phyloP scores from a whole-genome alignment of 352 stramenopile genomes.

The Phytophthora meadii region DNA sequence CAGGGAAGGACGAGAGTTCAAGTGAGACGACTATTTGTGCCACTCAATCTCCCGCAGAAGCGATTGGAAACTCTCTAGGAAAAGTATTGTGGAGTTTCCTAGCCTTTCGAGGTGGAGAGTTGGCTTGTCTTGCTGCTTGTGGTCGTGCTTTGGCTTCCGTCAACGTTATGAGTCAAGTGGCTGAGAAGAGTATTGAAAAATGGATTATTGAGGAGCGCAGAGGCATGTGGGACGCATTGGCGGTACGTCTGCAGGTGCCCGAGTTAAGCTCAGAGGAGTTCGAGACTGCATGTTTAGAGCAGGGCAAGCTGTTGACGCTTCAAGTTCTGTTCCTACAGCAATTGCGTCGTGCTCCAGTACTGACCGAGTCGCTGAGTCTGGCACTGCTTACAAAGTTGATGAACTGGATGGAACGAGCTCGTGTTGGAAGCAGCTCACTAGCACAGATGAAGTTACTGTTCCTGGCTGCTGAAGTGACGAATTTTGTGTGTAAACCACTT shows the following conservation, averaged over 20 bases:
- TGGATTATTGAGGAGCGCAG: slow-evolving; percentile 85
- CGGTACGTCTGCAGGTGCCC: slow-evolving; percentile 67
- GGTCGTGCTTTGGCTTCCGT: slow-evolving; percentile 83
- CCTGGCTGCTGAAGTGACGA: slow-evolving; percentile 74
- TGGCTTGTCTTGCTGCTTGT: slow-evolving; percentile 73
- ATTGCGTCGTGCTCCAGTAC: slow-evolving; percentile 56
- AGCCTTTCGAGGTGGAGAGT: slow-evolving; percentile 79
- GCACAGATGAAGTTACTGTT: slow-evolving; percentile 89
- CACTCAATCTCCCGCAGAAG: slow-evolving; percentile 45
- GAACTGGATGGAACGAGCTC: slow-evolving; percentile 75
- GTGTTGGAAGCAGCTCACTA: slow-evolving; percentile 51
- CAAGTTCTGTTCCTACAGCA: slow-evolving; percentile 85
- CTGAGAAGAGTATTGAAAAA: slow-evolving; percentile 86
- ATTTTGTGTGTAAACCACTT: slow-evolving; percentile 73
- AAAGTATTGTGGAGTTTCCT: slow-evolving; percentile 85
- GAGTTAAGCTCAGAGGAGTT: slow-evolving; percentile 87
- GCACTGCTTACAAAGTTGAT: slow-evolving; percentile 78
- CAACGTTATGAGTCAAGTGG: slow-evolving; percentile 81
- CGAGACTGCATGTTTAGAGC: slow-evolving; percentile 69
- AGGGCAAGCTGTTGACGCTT: slow-evolving; percentile 80
- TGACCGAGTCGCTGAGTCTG: slow-evolving; percentile 76
- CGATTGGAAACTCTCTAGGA: slow-evolving; percentile 64
- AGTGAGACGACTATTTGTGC: slow-evolving; percentile 17
- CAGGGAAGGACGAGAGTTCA: slow-evolving; percentile 28
- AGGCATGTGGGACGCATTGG: slow-evolving; percentile 67